Base-by-base conservation (phyloP, 2,329 filamentous ascomycete species). In the Colletotrichum chlorophyti region DNA sequence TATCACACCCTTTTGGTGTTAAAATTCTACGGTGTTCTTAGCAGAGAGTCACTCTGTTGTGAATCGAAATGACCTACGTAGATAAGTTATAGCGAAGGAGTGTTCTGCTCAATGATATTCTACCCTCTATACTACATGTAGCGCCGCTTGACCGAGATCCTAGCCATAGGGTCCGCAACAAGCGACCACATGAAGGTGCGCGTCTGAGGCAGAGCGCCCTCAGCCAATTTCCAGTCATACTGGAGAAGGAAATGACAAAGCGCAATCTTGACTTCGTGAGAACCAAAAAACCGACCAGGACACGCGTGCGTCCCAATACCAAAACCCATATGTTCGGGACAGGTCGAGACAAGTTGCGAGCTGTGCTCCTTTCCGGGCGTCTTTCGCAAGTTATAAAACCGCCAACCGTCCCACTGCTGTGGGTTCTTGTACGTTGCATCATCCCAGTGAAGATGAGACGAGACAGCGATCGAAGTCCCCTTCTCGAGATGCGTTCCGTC, bases 281-380 rank as follows among this genome's bases (percentile, higher is more conserved):
- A 66, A 10, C 76, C 77, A 53, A 79, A 79, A 72, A 79, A 79
- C 1, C 76, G 70, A 0, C 77, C 77, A 0, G 75, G 76, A 50
- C 74, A 76, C 7, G 74, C 73, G 52, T 76, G 72, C 21, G 69
- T 68, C 5, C 74, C 74, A 1, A 72, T 69, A 0, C 74, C 74
- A 53, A 75, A 77, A 8, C 70, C 71, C 45, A 74, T 64, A 53
- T 67, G 71, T 6, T 69, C 65, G 50, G 73, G 67, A 12, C 67
- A 65, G 41, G 74, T 72, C 55, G 70, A 74, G 14, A 74, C 76
- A 49, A 79, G 76, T 64, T 79, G 77, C 62, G 75, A 64, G 6
- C 59, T 45, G 45, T 65, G 46, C 12, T 53, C 54, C 12, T 41
- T 40, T 4, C 53, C 59, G 5, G 54, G 59, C 21, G 14, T 21